phyloP scores from a whole-genome alignment of 2,329 filamentous ascomycete genomes.

The Berkeleyomyces basicola region DNA sequence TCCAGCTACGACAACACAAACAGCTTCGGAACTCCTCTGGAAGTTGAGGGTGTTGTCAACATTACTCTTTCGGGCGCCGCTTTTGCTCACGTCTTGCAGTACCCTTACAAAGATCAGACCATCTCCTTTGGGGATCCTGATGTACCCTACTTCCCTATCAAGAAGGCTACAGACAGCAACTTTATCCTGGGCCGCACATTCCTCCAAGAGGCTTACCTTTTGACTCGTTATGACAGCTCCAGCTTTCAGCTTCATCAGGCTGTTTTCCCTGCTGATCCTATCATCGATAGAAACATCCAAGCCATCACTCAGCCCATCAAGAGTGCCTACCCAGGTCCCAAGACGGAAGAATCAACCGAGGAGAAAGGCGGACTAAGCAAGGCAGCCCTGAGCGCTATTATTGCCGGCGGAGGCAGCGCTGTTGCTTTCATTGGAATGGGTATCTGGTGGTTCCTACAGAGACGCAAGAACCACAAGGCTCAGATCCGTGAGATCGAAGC shows the following conservation, averaged over 20 bases:
- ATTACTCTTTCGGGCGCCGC: constrained; percentile 36
- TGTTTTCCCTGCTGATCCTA: constrained; percentile 29
- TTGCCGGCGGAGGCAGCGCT: constrained; percentile 27
- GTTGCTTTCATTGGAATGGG: constrained; percentile 21
- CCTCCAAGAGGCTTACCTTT: constrained; percentile 49
- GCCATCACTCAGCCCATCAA: constrained; percentile 22
- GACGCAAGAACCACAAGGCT: constrained; percentile 20
- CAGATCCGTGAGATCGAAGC: background rate
- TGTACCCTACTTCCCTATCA: constrained; percentile 49
- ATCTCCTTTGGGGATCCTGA: constrained; percentile 29
- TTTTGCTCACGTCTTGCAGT: constrained; percentile 33
- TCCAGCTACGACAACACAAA: constrained; percentile 38
- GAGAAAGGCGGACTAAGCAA: constrained; percentile 20
- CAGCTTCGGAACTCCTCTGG: constrained; percentile 32
- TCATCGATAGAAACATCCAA: constrained; percentile 26
- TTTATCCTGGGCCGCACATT: constrained; percentile 51
- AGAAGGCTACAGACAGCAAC: constrained; percentile 35
- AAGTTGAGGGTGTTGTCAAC: constrained; percentile 36
- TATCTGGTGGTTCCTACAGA: constrained; percentile 21
- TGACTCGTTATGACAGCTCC: constrained; percentile 37
- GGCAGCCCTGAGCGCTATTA: constrained; percentile 27
- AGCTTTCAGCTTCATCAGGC: constrained; percentile 41
- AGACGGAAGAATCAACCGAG: constrained; percentile 12
- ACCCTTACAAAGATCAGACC: constrained; percentile 29
- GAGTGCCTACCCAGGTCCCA: constrained; percentile 31